These are phyloP conservation scores for Filobasidium wieringae DNA, from an alignment of 768 basidiomycete species.

Conservation along the genomic window DNA sequence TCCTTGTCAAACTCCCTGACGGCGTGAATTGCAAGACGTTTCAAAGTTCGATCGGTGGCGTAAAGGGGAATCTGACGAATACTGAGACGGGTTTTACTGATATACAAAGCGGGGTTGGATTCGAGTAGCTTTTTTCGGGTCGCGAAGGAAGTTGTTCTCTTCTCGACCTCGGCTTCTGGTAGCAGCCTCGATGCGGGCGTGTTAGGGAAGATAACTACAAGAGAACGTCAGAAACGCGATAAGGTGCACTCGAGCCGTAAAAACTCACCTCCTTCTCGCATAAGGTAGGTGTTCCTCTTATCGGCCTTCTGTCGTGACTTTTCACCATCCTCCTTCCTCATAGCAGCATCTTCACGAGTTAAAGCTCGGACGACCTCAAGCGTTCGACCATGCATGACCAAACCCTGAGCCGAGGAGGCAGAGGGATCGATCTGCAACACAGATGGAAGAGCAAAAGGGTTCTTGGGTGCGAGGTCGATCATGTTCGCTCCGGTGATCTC, in stretches of 20 bases:
- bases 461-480: constrained; percentile 42
- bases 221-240: neutral
- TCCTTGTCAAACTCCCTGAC: constrained; percentile 67
- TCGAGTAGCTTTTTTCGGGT: constrained; percentile 70
- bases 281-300: constrained; percentile 87
- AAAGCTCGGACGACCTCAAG: constrained; percentile 84
- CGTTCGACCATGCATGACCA: constrained; percentile 85
- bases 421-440: constrained; percentile 91
- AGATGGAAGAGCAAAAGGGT: constrained; percentile 77
- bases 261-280: constrained; percentile 81
- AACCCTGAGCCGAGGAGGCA: constrained; percentile 60
- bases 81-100: constrained; percentile 86
- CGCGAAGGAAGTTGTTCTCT: constrained; percentile 72
- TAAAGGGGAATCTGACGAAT: constrained; percentile 85
- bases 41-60: constrained; percentile 78
- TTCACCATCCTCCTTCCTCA: constrained; percentile 74
- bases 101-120: constrained; percentile 83
- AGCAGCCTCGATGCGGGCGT: constrained; percentile 65
- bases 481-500: constrained; percentile 36
- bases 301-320: constrained; percentile 70
- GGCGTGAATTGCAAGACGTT: constrained; percentile 73
- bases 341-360: constrained; percentile 73
- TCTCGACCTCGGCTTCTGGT: constrained; percentile 64
- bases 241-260: neutral
- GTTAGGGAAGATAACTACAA: constrained; percentile 75